phyloP scores from a whole-genome alignment of 176 grass and related monocot genomes.

The Cenchrus purpureus region DNA sequence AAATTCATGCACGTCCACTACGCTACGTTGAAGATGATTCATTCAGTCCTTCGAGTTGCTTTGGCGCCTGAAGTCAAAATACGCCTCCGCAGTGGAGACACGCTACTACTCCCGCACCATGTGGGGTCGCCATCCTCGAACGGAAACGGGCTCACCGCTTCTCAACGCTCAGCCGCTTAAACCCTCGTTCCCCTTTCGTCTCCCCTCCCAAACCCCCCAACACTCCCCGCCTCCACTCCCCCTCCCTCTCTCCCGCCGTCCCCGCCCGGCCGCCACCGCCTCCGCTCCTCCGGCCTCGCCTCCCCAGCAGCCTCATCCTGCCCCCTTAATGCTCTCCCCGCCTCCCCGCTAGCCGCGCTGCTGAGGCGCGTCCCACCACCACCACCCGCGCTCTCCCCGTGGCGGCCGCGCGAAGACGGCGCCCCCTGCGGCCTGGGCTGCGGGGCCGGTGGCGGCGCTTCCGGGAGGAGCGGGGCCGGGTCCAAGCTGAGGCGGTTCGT shows the following conservation, averaged over 20 bases:
- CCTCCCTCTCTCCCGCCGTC: background rate
- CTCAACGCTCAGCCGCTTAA: slow-evolving; percentile 23
- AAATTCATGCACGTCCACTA: background rate
- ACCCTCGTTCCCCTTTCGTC: slow-evolving; percentile 34
- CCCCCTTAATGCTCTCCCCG: background rate
- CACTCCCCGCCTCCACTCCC: background rate
- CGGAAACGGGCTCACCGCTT: background rate
- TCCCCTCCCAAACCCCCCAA: background rate
- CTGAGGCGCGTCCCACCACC: background rate
- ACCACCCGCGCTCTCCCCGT: background rate
- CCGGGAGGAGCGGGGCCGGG: background rate
- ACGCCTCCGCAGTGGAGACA: background rate
- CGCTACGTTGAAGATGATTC: too few species aligned
- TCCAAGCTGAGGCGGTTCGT: slow-evolving; percentile 50
- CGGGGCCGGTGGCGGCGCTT: background rate
- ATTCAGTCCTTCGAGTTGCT: background rate
- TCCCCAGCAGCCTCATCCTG: background rate
- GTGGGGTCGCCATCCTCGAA: background rate
- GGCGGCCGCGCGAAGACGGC: slow-evolving; percentile 17
- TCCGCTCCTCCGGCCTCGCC: background rate
- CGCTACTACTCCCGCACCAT: background rate
- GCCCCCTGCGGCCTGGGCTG: slow-evolving; percentile 33
- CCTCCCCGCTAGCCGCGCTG: background rate
- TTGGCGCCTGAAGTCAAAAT: background rate
- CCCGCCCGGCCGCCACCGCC: background rate